Conservation (phyloP, 768 basidiomycete species). For the Phaeolepiota aurea region DNA sequence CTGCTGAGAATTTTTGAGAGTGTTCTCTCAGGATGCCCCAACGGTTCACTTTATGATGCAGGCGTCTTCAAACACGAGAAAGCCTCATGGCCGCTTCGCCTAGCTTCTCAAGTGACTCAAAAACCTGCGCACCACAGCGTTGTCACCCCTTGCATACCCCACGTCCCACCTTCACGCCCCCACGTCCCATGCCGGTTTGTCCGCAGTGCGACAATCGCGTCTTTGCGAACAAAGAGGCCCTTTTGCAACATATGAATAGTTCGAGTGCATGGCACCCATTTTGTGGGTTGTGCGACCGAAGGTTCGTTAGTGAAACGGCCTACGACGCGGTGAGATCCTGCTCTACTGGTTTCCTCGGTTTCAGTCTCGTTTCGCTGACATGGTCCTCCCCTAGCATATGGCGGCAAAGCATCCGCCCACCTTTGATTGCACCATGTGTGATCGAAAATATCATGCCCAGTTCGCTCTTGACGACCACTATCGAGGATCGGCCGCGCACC, state of each 20-base stretch:
- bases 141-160: neutral
- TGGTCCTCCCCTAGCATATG: constrained; percentile 34
- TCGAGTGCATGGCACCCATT: constrained; percentile 26
- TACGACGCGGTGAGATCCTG: constrained; percentile 25
- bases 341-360: constrained; percentile 1
- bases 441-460: constrained; percentile 21
- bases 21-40: neutral
- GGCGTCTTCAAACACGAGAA: constrained; percentile 6
- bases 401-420: constrained; percentile 34
- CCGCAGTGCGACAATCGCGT: constrained; percentile 24
- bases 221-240: constrained; percentile 26
- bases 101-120: no score
- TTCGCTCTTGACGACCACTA: constrained; percentile 38
- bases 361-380: constrained; percentile 1
- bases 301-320: constrained; percentile 25
- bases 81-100: constrained; percentile 5
- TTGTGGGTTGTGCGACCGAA: constrained; percentile 23
- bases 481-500: constrained; percentile 33
- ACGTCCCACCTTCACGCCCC: neutral
- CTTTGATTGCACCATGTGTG: constrained; percentile 27
- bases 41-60: neutral
- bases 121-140: neutral
- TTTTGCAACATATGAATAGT: constrained; percentile 28
- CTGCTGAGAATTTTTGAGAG: neutral
- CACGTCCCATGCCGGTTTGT: constrained; percentile 22